These are phyloP conservation scores for Saccharomycopsis schoenii DNA, from an alignment of 805 yeast species.

Conservation along the genomic window DNA sequence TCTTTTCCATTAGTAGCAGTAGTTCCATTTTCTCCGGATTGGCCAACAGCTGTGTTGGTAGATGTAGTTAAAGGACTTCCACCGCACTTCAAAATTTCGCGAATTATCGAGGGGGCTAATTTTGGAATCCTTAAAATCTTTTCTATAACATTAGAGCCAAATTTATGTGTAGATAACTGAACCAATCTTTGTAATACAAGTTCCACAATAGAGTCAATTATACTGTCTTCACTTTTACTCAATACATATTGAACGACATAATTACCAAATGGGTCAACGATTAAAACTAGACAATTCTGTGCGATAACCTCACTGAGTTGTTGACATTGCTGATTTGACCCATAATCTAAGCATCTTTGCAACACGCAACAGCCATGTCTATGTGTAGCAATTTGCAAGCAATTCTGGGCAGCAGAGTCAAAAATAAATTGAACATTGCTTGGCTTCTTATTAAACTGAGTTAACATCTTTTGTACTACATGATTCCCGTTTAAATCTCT, in stretches of 20 bases:
- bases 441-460: conserved; percentile 44
- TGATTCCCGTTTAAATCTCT: conserved; percentile 94
- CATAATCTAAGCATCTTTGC: conserved; percentile 91
- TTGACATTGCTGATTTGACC: conserved; percentile 57
- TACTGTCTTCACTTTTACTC: conserved; percentile 31
- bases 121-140: conserved; percentile 55
- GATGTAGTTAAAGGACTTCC: conserved; percentile 18
- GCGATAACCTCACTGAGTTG: conserved; percentile 62
- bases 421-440: conserved; percentile 80
- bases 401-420: conserved; percentile 67
- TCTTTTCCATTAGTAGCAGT: not conserved
- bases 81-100: conserved; percentile 33
- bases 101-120: conserved; percentile 37
- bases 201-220: conserved; percentile 27
- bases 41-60: conserved; percentile 22
- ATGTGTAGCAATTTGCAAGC: conserved; percentile 81
- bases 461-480: conserved; percentile 87
- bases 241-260: conserved; percentile 92
- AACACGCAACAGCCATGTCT: conserved; percentile 97
- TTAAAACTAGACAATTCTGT: conserved; percentile 53
- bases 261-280: conserved; percentile 92
- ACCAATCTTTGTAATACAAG: conserved; percentile 27
- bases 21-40: not conserved
- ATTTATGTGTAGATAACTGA: conserved; percentile 73
- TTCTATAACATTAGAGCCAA: conserved; percentile 90